phyloP scores from a whole-genome alignment of 108 stramenopile species.

The Nannochloropsis oceanica region DNA sequence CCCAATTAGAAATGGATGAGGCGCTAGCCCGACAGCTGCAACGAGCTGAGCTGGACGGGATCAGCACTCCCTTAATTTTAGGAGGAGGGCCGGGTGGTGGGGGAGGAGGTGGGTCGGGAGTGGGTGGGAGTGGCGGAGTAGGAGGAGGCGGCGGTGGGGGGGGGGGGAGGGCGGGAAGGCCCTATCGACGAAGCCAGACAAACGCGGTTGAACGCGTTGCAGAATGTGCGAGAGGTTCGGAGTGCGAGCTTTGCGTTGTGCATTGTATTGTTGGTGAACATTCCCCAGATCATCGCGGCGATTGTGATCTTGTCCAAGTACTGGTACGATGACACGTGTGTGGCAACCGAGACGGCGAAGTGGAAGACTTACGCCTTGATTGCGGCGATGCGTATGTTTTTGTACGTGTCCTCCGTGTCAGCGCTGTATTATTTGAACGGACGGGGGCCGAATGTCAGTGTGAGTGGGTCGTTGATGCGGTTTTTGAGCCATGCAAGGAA shows the following conservation, averaged over 20 bases:
- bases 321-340: neutral
- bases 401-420: neutral
- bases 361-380: neutral
- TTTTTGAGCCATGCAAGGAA: neutral
- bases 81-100: neutral
- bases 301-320: neutral
- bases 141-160: neutral
- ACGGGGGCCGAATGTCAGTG: neutral
- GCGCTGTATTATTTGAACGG: neutral
- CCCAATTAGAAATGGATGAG: neutral
- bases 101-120: too few species aligned
- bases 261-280: neutral
- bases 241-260: neutral
- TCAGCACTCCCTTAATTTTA: neutral
- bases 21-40: neutral
- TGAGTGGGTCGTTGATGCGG: neutral
- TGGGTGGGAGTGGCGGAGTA: too few species aligned
- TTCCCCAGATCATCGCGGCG: neutral
- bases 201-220: neutral
- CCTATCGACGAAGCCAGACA: neutral
- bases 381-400: neutral
- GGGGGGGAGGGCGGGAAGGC: neutral
- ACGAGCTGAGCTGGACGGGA: neutral
- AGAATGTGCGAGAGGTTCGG: neutral
- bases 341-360: neutral